Conservation (phyloP, 139 green algal species). For the Chlorella vulgaris region DNA sequence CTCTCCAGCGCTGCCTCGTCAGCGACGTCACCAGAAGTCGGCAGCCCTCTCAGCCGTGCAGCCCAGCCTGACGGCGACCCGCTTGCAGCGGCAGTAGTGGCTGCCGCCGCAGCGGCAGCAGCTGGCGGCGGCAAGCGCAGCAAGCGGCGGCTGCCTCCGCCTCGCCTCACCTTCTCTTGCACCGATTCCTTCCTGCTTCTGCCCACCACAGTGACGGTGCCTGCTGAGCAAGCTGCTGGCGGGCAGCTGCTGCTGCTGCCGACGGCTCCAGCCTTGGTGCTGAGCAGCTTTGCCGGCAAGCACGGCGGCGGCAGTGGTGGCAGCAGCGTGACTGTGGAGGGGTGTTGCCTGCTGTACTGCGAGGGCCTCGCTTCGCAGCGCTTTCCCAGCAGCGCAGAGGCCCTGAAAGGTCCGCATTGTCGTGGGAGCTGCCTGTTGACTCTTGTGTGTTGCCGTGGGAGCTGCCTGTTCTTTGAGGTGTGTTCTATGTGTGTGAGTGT, state of each 20-base stretch:
- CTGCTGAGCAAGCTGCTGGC: not conserved
- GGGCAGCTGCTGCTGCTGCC: constrained; percentile 29
- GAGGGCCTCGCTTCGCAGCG: constrained; percentile 8
- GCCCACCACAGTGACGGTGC: not conserved
- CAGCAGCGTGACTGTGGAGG: not conserved
- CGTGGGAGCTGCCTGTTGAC: not conserved
- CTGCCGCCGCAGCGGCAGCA: not conserved
- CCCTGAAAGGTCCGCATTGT: constrained; percentile 9
- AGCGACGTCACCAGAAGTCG: too few species aligned
- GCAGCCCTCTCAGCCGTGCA: too few species aligned
- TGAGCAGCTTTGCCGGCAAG: constrained; percentile 9
- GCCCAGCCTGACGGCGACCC: too few species aligned
- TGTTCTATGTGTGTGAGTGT: too few species aligned
- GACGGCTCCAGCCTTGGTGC: not conserved
- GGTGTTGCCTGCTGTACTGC: constrained; percentile 27
- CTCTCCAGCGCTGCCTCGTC: not conserved
- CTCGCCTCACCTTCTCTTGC: not conserved
- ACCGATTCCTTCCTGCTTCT: constrained; percentile 12
- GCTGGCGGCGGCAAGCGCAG: not conserved
- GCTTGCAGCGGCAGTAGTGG: not conserved
- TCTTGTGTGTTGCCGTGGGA: not conserved
- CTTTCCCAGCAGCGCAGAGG: constrained; percentile 26
- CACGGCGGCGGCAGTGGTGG: not conserved
- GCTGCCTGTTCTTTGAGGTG: too few species aligned
- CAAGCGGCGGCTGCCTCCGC: not conserved